Conservation (phyloP, 805 yeast genomes). For the Myxozyma neglecta region DNA sequence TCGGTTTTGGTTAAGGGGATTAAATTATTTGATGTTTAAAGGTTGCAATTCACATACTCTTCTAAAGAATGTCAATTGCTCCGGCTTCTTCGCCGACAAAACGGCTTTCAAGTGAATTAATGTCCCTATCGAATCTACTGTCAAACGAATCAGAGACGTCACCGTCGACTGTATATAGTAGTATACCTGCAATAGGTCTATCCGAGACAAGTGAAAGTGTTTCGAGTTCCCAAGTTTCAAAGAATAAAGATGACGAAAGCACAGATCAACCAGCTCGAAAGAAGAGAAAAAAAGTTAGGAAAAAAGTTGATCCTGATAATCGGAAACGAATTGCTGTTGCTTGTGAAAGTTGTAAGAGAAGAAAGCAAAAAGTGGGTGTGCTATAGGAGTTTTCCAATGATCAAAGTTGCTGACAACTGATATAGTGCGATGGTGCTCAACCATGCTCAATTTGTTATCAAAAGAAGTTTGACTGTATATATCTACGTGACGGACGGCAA, state of each 20-base stretch:
- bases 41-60: not conserved
- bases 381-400: not conserved
- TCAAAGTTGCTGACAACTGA: not conserved
- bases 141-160: not conserved
- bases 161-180: not conserved
- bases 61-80: not conserved
- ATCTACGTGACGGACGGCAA: constrained; percentile 6
- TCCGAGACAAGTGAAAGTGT: not conserved
- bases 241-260: not conserved
- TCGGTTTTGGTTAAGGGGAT: not conserved
- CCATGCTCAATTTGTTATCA: constrained; percentile 43
- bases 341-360: constrained; percentile 48
- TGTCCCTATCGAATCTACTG: not conserved
- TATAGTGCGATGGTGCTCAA: constrained; percentile 37
- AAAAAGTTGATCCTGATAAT: constrained; percentile 31
- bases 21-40: not conserved
- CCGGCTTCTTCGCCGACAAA: not conserved
- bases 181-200: not conserved
- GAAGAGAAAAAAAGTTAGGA: constrained; percentile 9
- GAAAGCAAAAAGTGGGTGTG: constrained; percentile 41
- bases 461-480: constrained; percentile 39
- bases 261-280: not conserved
- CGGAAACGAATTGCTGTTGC: constrained; percentile 49
- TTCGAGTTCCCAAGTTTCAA: not conserved
- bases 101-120: not conserved